Evolutionary conservation across 164 flowering plant genomes (phyloP).

Genomic region (Litsea cubeba): DNA sequence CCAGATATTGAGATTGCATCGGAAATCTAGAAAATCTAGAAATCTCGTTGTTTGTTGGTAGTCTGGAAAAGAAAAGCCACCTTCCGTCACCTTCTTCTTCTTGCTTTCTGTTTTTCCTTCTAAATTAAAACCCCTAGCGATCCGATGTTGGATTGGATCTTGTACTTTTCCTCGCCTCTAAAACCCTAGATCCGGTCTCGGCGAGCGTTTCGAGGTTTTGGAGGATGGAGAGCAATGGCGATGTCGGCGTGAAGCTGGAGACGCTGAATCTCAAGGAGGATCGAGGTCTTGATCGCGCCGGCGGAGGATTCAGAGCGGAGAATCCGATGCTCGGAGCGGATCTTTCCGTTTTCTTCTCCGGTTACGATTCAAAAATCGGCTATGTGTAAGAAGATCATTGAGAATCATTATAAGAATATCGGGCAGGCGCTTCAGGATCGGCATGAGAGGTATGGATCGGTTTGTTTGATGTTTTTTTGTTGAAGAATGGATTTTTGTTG

Average conservation of each 20-base stretch:
- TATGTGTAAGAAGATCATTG: constrained; percentile 85
- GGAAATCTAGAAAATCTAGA: too few relatives aligned
- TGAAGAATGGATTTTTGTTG: background rate
- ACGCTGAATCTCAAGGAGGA: constrained; percentile 40
- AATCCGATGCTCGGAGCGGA: constrained; percentile 31
- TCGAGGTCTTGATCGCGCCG: constrained; percentile 31
- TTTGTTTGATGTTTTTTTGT: background rate
- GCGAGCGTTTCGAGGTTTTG: background rate
- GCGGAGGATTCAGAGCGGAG: constrained; percentile 14
- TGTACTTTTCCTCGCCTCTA: background rate
- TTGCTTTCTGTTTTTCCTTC: background rate
- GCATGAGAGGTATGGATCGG: constrained; percentile 51
- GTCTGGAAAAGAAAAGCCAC: background rate
- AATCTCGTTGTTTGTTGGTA: background rate
- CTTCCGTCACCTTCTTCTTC: background rate
- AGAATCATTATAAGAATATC: constrained; percentile 85
- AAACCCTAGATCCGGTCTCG: background rate
- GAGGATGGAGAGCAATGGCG: constrained; percentile 50
- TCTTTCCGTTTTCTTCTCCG: constrained; percentile 67
- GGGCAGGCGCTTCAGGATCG: constrained; percentile 83
- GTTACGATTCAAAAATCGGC: constrained; percentile 88
- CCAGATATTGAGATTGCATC: too few relatives aligned
- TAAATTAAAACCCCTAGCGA: background rate
- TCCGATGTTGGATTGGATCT: background rate
- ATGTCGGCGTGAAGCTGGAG: constrained; percentile 35